phyloP scores from a whole-genome alignment of 2,329 filamentous ascomycete species.

The Pseudogymnoascus sp. region DNA sequence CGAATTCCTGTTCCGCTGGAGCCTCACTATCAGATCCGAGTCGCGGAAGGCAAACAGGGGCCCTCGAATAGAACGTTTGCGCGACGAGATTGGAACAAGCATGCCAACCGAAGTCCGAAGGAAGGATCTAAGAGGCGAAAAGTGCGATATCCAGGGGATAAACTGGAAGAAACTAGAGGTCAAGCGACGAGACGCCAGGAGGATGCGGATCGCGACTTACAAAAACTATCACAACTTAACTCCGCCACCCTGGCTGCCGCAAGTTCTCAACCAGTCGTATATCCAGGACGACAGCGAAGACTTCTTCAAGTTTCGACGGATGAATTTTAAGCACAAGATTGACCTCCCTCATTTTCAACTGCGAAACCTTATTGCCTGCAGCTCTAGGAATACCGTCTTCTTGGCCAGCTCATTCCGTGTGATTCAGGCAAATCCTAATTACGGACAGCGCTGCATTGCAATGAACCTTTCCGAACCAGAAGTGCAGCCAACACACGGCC shows the following conservation, averaged over 20 bases:
- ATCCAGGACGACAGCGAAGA: conserved; percentile 20
- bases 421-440: conserved; percentile 41
- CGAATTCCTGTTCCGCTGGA: conserved; percentile 45
- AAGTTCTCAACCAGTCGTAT: conserved; percentile 12
- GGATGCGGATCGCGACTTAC: conserved; percentile 41
- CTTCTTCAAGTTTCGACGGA: conserved; percentile 51
- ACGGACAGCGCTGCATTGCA: conserved; percentile 10
- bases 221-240: conserved; percentile 48
- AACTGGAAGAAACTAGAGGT: conserved; percentile 48
- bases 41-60: conserved; percentile 12
- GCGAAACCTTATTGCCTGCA: conserved; percentile 52
- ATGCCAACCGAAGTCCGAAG: conserved; percentile 28
- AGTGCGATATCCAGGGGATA: conserved; percentile 51
- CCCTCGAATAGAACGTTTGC: conserved; percentile 16
- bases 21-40: conserved; percentile 10
- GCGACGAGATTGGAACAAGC: conserved; percentile 15
- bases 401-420: conserved; percentile 46
- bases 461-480: conserved; percentile 24
- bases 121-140: conserved; percentile 45
- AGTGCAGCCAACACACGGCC: conserved; percentile 19
- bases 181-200: conserved; percentile 40
- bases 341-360: conserved; percentile 58
- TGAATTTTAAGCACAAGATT: conserved; percentile 46
- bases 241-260: background rate
- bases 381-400: conserved; percentile 47